Evolutionary conservation across 2,329 filamentous ascomycete genomes (phyloP), one percentile per base, ranked within the genome.

Genomic region (Kalaharituber pfeilii): DNA sequence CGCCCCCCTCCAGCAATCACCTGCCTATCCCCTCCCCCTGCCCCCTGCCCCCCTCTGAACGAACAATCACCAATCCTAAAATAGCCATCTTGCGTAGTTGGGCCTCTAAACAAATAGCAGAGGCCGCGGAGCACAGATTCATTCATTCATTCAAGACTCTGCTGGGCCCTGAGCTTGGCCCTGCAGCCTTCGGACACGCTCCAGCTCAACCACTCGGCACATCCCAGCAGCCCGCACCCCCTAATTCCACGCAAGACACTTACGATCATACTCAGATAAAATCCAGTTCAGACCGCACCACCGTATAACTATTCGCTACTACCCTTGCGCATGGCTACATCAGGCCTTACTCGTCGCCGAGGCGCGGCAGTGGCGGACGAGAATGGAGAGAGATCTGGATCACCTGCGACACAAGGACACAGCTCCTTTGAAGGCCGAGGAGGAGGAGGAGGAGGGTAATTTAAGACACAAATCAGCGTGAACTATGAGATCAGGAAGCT

Each of bases 271-370:
- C n/a, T n/a, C 20, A 9, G 20, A 9, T 13, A 39, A 33, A 33
- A 39, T 15, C 13, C 2, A 13, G 33, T 18, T 39, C 33, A 39
- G 20, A 13, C 13, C 33, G 2, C 4, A 18, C 20, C 33, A 4
- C 33, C 33, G 33, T 13, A 8, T 13, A 39, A 1, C 20, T 9
- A 15, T 39, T 39, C 15, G 33, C 33, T 9, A 47, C 5, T 22
- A 47, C 15, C 5, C 13, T 20, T 11, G 13, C 15, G 42, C 18
- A 47, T 47, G 42, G 42, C 42, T 47, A 20, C 42, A 65, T 77
- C 75, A 57, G 76, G 76, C 62, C 70, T 80, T 66, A 80, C 77
- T 57, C 70, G 77, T 68, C 76, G 77, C 26, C 47, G 47, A 29
- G 47, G 47, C 47, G 47, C 47, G 15, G 47, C 24, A 11, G 27